These are phyloP conservation scores for Monilinia laxa DNA, from an alignment of 2,329 filamentous ascomycete species.

Conservation along the genomic window DNA sequence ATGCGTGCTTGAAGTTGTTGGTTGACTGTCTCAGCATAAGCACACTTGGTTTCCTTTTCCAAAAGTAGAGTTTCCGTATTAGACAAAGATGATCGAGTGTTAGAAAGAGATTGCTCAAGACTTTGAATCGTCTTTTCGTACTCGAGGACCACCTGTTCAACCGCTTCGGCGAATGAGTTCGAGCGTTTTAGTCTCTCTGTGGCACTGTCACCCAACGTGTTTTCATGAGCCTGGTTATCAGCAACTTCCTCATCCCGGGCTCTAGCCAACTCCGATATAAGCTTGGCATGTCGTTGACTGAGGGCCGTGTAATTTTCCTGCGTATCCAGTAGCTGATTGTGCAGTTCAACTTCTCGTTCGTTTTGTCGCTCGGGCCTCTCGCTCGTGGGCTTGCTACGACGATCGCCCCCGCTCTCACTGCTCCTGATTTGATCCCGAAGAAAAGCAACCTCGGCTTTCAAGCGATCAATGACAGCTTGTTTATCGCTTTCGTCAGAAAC, in stretches of 20 bases:
- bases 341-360: slow-evolving; percentile 83
- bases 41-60: slow-evolving; percentile 91
- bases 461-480: slow-evolving; percentile 85
- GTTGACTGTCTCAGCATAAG: slow-evolving; percentile 90
- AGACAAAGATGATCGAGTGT: slow-evolving; percentile 79
- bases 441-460: slow-evolving; percentile 92
- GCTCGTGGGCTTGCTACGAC: slow-evolving; percentile 53
- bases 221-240: slow-evolving; percentile 58
- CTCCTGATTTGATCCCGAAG: slow-evolving; percentile 89
- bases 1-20: slow-evolving; percentile 83
- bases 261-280: slow-evolving; percentile 90
- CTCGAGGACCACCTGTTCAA: slow-evolving; percentile 93
- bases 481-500: slow-evolving; percentile 87
- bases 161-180: slow-evolving; percentile 91
- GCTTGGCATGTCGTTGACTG: slow-evolving; percentile 88
- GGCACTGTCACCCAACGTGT: slow-evolving; percentile 71
- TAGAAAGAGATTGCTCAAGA: slow-evolving; percentile 86
- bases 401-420: slow-evolving; percentile 64
- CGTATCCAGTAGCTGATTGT: slow-evolving; percentile 87
- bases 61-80: slow-evolving; percentile 81
- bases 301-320: slow-evolving; percentile 94
- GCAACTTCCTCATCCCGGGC: slow-evolving; percentile 69
- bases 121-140: slow-evolving; percentile 98
- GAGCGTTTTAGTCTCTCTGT: slow-evolving; percentile 90
- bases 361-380: slow-evolving; percentile 77